Conservation (phyloP, 73 alveolate genomes). For the Breviolum minutum region DNA sequence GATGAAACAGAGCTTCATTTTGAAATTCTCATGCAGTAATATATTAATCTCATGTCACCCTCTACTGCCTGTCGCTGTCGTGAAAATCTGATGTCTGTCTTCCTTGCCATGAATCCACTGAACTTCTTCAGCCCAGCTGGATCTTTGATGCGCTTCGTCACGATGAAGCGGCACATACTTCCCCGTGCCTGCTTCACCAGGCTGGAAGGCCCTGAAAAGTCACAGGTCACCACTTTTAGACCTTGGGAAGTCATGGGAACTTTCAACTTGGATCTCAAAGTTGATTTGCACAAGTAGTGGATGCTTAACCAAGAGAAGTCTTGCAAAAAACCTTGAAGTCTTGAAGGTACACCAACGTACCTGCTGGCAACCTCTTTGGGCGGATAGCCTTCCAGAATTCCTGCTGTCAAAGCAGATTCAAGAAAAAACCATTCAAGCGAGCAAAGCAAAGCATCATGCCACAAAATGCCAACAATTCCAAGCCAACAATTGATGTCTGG, state of each 20-base stretch:
- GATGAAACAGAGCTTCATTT: no score
- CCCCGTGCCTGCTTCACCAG: conserved; percentile 93
- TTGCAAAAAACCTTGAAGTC: neutral
- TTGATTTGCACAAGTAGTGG: no score
- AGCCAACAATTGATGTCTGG: no score
- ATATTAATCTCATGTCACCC: neutral
- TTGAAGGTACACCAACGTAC: neutral
- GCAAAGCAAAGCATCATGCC: neutral
- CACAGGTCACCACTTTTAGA: conserved; percentile 53
- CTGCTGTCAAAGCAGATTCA: neutral
- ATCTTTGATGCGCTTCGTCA: conserved; percentile 76
- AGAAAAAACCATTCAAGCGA: neutral
- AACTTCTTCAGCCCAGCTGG: conserved; percentile 86
- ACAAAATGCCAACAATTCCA: no score
- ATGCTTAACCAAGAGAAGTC: no score
- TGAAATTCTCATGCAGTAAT: no score
- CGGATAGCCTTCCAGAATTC: conserved; percentile 88
- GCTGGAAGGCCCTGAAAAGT: conserved; percentile 81
- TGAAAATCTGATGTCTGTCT: neutral
- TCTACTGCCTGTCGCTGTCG: neutral
- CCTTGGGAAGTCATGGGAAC: neutral
- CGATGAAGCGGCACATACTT: conserved; percentile 68
- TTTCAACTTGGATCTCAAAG: no score
- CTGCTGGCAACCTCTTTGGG: conserved; percentile 72
- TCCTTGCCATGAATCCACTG: conserved; percentile 29